Evolutionary conservation across 805 yeast species (phyloP).

Genomic region (Pichia eremophila): DNA sequence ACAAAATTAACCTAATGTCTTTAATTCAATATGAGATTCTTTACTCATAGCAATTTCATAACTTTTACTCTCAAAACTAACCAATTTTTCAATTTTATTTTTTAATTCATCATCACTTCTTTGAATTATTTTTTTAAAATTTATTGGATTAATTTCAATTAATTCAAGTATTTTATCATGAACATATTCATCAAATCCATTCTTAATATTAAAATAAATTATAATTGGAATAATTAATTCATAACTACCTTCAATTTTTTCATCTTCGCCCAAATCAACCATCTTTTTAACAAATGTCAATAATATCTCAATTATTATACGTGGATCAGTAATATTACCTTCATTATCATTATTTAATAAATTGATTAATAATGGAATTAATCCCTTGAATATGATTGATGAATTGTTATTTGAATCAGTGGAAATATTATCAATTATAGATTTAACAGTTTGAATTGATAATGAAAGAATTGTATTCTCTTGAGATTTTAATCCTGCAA

Average conservation of each 20-base stretch:
- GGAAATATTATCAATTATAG: slow-evolving; percentile 33
- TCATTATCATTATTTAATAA: slow-evolving; percentile 8
- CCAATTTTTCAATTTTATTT: slow-evolving; percentile 33
- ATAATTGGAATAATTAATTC: slow-evolving; percentile 24
- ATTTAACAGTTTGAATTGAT: slow-evolving; percentile 53
- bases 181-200: slow-evolving; percentile 28
- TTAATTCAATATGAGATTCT: slow-evolving; percentile 39
- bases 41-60: background rate
- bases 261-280: slow-evolving; percentile 1
- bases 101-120: slow-evolving; percentile 33
- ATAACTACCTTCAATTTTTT: slow-evolving; percentile 14
- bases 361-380: slow-evolving; percentile 38
- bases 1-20: slow-evolving; percentile 32
- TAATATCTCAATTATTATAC: slow-evolving; percentile 40
- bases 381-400: background rate
- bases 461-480: slow-evolving; percentile 28
- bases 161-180: slow-evolving; percentile 40
- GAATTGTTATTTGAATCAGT: slow-evolving; percentile 4
- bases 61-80: slow-evolving; percentile 19
- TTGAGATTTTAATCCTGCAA: slow-evolving; percentile 27
- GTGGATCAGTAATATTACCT: slow-evolving; percentile 23
- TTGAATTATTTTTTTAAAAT: slow-evolving; percentile 40
- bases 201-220: slow-evolving; percentile 23
- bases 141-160: slow-evolving; percentile 33
- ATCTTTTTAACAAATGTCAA: slow-evolving; percentile 34